Conservation (phyloP, 306 rosid genomes). For the Cucumis cinereus region DNA sequence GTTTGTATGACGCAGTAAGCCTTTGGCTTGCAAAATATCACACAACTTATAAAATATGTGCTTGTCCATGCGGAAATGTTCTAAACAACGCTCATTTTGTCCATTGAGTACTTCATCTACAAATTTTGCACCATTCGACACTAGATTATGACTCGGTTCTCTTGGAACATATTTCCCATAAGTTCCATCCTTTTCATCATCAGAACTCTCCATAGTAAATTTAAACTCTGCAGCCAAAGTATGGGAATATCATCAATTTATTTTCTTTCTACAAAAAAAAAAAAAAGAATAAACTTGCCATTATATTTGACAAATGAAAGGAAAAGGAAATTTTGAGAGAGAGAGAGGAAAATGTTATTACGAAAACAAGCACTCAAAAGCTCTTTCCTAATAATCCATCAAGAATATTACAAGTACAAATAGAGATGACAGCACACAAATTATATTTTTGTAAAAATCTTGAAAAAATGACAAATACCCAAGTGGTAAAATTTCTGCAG, state of each 20-base stretch:
- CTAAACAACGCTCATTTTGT: slow-evolving; percentile 49
- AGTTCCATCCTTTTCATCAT: slow-evolving; percentile 53
- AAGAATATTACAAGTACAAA: neutral
- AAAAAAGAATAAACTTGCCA: neutral
- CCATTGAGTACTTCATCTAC: slow-evolving; percentile 78
- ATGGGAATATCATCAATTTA: neutral
- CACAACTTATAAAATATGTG: slow-evolving; percentile 67
- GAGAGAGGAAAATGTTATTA: neutral
- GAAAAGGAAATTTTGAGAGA: neutral
- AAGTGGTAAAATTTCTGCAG: neutral
- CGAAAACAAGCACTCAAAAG: neutral
- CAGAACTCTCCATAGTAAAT: slow-evolving; percentile 59
- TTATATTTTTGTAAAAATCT: neutral
- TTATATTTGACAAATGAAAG: neutral
- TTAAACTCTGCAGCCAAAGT: slow-evolving; percentile 13
- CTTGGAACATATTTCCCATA: slow-evolving; percentile 28
- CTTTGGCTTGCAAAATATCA: slow-evolving; percentile 73
- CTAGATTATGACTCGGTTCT: slow-evolving; percentile 35
- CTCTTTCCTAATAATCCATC: neutral
- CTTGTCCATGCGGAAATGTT: slow-evolving; percentile 83
- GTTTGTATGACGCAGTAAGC: slow-evolving; percentile 74
- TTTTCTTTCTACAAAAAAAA: neutral
- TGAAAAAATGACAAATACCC: neutral
- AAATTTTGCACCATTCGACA: slow-evolving; percentile 52
- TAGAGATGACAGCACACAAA: neutral